These are phyloP conservation scores for Cardamine resedifolia DNA, from an alignment of 345 rosid species.

Conservation along the genomic window DNA sequence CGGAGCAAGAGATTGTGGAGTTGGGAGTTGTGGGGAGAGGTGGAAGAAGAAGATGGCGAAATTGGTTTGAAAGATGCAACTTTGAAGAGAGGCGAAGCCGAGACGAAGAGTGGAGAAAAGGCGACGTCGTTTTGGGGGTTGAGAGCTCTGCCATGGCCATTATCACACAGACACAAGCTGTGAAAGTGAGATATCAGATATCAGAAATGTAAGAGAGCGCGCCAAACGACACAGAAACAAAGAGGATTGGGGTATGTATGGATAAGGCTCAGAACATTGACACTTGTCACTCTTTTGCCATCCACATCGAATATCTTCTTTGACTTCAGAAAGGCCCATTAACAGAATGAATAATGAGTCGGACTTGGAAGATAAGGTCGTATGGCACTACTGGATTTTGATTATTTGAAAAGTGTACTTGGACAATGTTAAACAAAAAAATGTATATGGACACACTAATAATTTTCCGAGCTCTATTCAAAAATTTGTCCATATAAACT, in stretches of 20 bases:
- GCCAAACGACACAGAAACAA: constrained; percentile 19
- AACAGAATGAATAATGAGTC: too few species aligned
- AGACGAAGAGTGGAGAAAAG: constrained; percentile 52
- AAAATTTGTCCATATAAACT: too few species aligned
- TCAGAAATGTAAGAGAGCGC: constrained; percentile 23
- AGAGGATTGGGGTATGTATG: constrained; percentile 31
- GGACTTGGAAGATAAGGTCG: too few species aligned
- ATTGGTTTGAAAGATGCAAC: constrained; percentile 46
- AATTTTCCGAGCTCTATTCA: too few species aligned
- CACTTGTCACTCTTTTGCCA: constrained; percentile 53
- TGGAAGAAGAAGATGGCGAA: constrained; percentile 49
- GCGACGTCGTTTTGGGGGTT: constrained; percentile 42
- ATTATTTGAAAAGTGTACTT: too few species aligned
- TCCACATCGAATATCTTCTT: constrained; percentile 34
- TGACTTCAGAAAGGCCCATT: constrained; percentile 26
- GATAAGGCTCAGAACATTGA: constrained; percentile 51
- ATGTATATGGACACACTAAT: too few species aligned
- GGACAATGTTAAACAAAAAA: too few species aligned
- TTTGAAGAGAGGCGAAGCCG: constrained; percentile 54
- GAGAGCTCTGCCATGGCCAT: constrained; percentile 80
- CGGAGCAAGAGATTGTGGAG: constrained; percentile 68
- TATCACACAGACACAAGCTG: constrained; percentile 35
- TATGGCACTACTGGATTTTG: too few species aligned
- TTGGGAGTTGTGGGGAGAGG: constrained; percentile 41
- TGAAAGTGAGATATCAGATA: constrained; percentile 22